phyloP scores from a whole-genome alignment of 1,284 basidiomycete species.

The Tilletia caries region DNA sequence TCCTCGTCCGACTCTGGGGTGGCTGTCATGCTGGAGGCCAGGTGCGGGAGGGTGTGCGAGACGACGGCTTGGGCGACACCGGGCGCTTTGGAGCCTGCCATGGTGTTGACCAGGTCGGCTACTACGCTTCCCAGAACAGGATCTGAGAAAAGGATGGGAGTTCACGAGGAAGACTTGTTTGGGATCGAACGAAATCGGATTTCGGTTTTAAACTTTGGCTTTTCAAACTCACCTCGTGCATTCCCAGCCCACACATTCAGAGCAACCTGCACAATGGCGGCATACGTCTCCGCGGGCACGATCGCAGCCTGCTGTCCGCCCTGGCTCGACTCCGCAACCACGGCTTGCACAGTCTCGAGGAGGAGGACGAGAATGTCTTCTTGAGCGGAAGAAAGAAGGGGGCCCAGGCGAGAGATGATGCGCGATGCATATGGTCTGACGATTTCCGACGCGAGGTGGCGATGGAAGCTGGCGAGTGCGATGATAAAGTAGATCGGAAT shows the following conservation, averaged over 20 bases:
- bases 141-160: constrained; percentile 60
- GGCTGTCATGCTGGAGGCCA: constrained; percentile 54
- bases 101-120: constrained; percentile 71
- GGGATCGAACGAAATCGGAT: too few species aligned
- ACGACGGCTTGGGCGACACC: constrained; percentile 71
- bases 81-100: constrained; percentile 56
- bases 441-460: constrained; percentile 60
- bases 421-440: constrained; percentile 66
- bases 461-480: constrained; percentile 55
- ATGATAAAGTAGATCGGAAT: neutral
- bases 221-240: constrained; percentile 64
- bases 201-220: too few species aligned
- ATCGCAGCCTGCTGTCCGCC: constrained; percentile 2
- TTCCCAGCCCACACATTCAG: constrained; percentile 64
- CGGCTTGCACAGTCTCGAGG: constrained; percentile 75
- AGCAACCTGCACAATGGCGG: constrained; percentile 60
- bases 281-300: constrained; percentile 27
- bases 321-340: constrained; percentile 64
- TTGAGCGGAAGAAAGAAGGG: constrained; percentile 73
- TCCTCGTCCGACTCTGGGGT: constrained; percentile 62
- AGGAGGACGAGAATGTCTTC: constrained; percentile 88
- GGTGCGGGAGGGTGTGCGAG: constrained; percentile 67
- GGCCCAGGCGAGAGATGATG: constrained; percentile 77
- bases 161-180: too few species aligned
- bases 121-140: constrained; percentile 82